These are phyloP conservation scores for Cucumis cinereus DNA, from an alignment of 306 rosid genomes.

Conservation along the genomic window DNA sequence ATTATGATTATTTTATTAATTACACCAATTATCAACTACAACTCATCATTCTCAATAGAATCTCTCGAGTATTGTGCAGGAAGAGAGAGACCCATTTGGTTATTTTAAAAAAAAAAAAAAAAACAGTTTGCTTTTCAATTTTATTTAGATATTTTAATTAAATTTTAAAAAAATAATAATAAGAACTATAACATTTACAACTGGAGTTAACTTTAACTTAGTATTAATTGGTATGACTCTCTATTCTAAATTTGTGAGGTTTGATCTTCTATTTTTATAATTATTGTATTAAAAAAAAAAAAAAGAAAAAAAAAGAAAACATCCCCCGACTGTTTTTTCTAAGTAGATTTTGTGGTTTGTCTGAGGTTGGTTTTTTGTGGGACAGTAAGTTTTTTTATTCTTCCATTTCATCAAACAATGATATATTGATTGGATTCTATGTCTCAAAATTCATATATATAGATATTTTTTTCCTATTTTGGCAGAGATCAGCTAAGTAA, in stretches of 20 bases:
- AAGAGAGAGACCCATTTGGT: background rate
- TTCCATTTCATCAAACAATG: background rate
- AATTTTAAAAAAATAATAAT: background rate
- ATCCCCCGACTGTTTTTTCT: too few species aligned
- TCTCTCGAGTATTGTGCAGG: conserved; percentile 1
- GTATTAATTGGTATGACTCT: too few species aligned
- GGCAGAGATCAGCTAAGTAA: background rate
- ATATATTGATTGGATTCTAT: background rate
- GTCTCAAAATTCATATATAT: background rate
- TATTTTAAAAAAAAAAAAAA: background rate
- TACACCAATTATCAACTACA: background rate
- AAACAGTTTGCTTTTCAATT: background rate
- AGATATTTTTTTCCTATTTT: too few species aligned
- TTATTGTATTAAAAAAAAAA: too few species aligned
- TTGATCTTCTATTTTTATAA: too few species aligned
- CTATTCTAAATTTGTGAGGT: too few species aligned
- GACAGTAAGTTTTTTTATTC: background rate
- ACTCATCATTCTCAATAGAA: conserved; percentile 4
- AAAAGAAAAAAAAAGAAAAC: too few species aligned
- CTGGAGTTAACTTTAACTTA: too few species aligned
- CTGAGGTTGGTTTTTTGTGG: conserved; percentile 1
- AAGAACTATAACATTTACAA: too few species aligned
- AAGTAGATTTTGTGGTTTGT: background rate
- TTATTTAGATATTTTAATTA: background rate
- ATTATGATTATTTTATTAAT: background rate